These are phyloP conservation scores for Arxiozyma slooffiae DNA, from an alignment of 1,139 yeast species.

Conservation along the genomic window DNA sequence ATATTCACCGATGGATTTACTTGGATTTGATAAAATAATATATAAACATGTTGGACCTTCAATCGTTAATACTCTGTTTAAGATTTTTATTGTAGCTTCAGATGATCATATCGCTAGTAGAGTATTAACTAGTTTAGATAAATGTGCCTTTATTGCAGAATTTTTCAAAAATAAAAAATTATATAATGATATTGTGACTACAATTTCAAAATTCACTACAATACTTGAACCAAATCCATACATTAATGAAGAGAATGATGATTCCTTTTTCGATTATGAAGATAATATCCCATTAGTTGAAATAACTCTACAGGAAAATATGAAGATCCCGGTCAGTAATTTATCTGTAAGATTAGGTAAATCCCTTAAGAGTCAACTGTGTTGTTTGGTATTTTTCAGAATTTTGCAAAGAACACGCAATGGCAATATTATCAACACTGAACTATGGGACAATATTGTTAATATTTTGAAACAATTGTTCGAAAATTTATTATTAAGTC, in stretches of 20 bases:
- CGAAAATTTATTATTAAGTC: conserved; percentile 61
- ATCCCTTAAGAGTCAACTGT: conserved; percentile 84
- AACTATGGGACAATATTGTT: conserved; percentile 51
- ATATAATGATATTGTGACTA: conserved; percentile 55
- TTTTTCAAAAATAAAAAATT: conserved; percentile 48
- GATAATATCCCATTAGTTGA: conserved; percentile 33
- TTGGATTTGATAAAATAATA: conserved; percentile 56
- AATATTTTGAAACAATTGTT: conserved; percentile 55
- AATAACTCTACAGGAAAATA: conserved; percentile 39
- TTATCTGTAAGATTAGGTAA: conserved; percentile 76
- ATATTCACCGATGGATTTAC: conserved; percentile 27
- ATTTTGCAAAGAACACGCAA: conserved; percentile 50
- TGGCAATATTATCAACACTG: conserved; percentile 27
- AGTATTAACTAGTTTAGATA: conserved; percentile 80
- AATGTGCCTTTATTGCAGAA: conserved; percentile 67
- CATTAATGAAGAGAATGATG: background rate
- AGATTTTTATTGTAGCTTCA: conserved; percentile 74
- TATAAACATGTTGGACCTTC: conserved; percentile 55
- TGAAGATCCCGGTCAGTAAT: conserved; percentile 66
- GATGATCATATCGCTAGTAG: conserved; percentile 85
- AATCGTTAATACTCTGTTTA: conserved; percentile 58
- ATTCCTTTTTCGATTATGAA: conserved; percentile 9
- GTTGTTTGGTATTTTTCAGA: conserved; percentile 76
- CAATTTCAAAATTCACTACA: conserved; percentile 55
- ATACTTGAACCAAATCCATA: conserved; percentile 31